Evolutionary conservation across 1,284 basidiomycete genomes (phyloP).

Genomic region (Cryptococcus amylolentus): DNA sequence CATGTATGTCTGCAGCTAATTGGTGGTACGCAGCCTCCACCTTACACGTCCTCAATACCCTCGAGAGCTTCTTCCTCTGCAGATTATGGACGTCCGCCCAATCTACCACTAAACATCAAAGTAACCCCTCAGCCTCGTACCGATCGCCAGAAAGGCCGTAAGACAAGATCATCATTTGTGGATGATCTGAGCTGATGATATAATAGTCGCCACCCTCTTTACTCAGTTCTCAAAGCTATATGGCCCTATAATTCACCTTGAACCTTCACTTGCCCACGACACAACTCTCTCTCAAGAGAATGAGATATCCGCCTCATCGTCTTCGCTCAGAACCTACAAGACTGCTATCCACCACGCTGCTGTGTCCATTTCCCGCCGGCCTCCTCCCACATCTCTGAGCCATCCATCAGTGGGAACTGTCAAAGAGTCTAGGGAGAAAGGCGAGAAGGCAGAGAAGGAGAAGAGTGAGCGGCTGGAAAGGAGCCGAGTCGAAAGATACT

Average conservation of each 20-base stretch:
- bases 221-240: conserved; percentile 45
- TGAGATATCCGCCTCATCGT: conserved; percentile 32
- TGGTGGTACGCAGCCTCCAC: too few relatives aligned
- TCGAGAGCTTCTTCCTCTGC: too few relatives aligned
- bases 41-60: too few relatives aligned
- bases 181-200: neutral
- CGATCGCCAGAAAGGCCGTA: conserved; percentile 39
- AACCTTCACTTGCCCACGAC: conserved; percentile 37
- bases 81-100: conserved; percentile 11
- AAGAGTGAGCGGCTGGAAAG: conserved; percentile 59
- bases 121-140: conserved; percentile 31
- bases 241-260: conserved; percentile 18
- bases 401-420: conserved; percentile 81
- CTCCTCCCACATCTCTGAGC: conserved; percentile 58
- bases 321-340: conserved; percentile 42
- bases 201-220: conserved; percentile 33
- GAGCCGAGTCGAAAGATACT: conserved; percentile 55
- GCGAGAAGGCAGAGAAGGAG: conserved; percentile 60
- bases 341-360: conserved; percentile 46
- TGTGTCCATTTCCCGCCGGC: conserved; percentile 55
- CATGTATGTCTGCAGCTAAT: too few relatives aligned
- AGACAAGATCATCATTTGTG: conserved; percentile 10
- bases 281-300: conserved; percentile 38
- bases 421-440: conserved; percentile 59
- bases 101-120: conserved; percentile 20